Base-by-base conservation (phyloP, 2,329 filamentous ascomycete species). In the Aspergillus sp. region DNA sequence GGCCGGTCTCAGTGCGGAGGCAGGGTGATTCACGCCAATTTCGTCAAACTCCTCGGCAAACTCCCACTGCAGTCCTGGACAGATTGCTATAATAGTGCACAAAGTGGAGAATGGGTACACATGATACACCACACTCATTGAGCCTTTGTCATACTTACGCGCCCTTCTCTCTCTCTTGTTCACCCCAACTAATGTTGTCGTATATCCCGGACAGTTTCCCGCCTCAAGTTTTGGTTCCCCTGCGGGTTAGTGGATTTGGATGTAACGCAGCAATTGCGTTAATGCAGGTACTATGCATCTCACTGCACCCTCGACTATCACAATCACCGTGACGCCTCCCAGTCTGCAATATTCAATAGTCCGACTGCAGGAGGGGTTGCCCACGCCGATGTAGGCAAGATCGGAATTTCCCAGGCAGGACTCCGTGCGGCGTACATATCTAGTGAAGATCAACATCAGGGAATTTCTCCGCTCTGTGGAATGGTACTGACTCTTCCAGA, bases 381-480 rank as follows among this genome's bases (percentile, higher is more conserved):
- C 47, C 47, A 32, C 47, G 47, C 47, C 47, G 47, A 50, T 50
- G 47, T 55, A 25, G 53, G 41, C 55, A 57, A 50, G 55, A 51
- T 58, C 56, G 56, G 36, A 58, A 43, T 53, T 41, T 19, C 43
- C 47, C 57, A 36, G 39, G 39, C 36, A 38, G 49, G 32, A 48
- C 58, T 57, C 58, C 53, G 49, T 57, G 32, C 32, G 32, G 32
- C 32, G 32, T 36, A 36, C 32, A 36, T 36, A 36, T 36, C 32
- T 36, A 52, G 59, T 61, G 45, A 63, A 38, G 55, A 65, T 65
- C 63, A 63, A 60, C 55, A 47, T 28, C 51, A 58, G 56, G 45
- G n/a, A 54, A 43, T 60, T 60, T 55, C 61, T 59, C 61, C 63
- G 56, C 61, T 58, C 51, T 13, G 39, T 57, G 39, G 60, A 61